phyloP scores from a whole-genome alignment of 2,329 filamentous ascomycete genomes.

The Penicillium sp. region DNA sequence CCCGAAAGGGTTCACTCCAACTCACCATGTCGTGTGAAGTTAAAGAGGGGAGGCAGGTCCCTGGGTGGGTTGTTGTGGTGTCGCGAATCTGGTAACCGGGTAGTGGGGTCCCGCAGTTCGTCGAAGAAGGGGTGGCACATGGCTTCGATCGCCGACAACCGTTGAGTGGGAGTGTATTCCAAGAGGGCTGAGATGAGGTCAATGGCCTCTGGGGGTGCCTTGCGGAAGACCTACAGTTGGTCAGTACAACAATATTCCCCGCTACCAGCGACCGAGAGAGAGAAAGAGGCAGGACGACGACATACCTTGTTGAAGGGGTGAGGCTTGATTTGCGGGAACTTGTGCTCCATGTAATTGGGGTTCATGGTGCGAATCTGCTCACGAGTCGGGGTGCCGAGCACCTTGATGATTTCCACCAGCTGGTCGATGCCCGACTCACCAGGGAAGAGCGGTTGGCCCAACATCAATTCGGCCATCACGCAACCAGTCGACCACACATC shows the following conservation, averaged over 20 bases:
- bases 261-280: not conserved
- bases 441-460: constrained; percentile 95
- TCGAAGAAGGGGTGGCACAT: constrained; percentile 99
- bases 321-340: constrained; percentile 99
- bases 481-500: constrained; percentile 99
- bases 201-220: constrained; percentile 89
- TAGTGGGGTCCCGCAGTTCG: constrained; percentile 88
- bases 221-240: constrained; percentile 76
- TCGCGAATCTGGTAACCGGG: constrained; percentile 89
- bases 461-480: constrained; percentile 99
- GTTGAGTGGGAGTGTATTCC: constrained; percentile 96
- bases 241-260: constrained; percentile 21
- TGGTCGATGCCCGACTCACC: constrained; percentile 99
- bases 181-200: constrained; percentile 91
- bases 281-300: constrained; percentile 10
- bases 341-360: constrained; percentile 99
- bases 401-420: constrained; percentile 98
- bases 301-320: constrained; percentile 94
- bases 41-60: constrained; percentile 85
- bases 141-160: constrained; percentile 87
- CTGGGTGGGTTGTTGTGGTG: constrained; percentile 77
- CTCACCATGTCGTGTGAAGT: constrained; percentile 92
- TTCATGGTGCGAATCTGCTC: constrained; percentile 99
- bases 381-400: constrained; percentile 90
- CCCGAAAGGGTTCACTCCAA: constrained; percentile 21